Base-by-base conservation (phyloP, 2,329 filamentous ascomycete species). In the Mollisia scopiformis region DNA sequence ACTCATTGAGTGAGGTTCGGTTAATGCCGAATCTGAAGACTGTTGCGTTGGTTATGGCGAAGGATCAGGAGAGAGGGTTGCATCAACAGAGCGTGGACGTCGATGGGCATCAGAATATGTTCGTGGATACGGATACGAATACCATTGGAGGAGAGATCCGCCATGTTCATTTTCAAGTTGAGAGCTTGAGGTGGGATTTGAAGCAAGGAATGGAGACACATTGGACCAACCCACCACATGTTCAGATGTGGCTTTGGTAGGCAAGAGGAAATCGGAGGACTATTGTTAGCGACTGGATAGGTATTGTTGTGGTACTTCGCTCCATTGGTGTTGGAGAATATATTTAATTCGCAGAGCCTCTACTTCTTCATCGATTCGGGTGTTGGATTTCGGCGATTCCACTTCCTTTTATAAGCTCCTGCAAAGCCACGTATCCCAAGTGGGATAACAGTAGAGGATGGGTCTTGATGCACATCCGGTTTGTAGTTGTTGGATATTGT, bases 201-300 rank as follows among this genome's bases (percentile, higher is more conserved):
- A 64, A 64, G 37, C 55, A 64, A 39, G 62, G 61, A 23, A 11
- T 46, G 31, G 61, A 59, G 31, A 47, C 56, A 19, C 37, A 57
- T 30, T 66, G 62, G 62, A 30, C 52, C 10, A 52, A 54, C 10
- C 46, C 55, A 3, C 69, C 69, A 7, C 61, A 58, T 37, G 65
- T 71, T 23, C 66, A 69, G 56, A 66, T 69, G 65, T 69, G 69
- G 69, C 58, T 70, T 16, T 60, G 61, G 62, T 68, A 53, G 65
- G 49, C 52, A 25, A 39, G 16, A 19, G 49, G 16, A 16, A 25
- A 31, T 37, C 16, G 13, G 27, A 19, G 25, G 16, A 16, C 1
- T 27, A 19, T 52, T 41, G 35, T 2, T 47, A 1, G 2, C 2
- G 10, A 7, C 4, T 27, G 13, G 11, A n/a, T n/a, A n/a, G n/a